phyloP scores from a whole-genome alignment of 176 grass and related monocot genomes.

The Areca catechu region DNA sequence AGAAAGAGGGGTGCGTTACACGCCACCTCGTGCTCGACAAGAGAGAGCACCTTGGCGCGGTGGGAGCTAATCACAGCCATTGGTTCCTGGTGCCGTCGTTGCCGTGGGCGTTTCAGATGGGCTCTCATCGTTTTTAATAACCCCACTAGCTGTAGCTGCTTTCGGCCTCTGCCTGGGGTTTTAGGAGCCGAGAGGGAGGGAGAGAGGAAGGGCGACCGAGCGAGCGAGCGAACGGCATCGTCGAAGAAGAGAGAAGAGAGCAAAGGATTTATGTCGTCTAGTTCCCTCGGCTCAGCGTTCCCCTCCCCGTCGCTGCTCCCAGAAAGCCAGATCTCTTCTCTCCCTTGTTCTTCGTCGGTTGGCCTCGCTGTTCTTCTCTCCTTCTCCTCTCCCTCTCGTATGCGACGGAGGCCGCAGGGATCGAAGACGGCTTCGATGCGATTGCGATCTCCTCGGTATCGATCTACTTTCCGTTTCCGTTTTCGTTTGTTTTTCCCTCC shows the following conservation, averaged over 20 bases:
- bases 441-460: neutral
- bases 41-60: too few species aligned
- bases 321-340: neutral
- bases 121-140: too few species aligned
- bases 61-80: too few species aligned
- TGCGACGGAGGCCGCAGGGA: conserved; percentile 6
- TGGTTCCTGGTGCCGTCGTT: too few species aligned
- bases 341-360: neutral
- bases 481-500: neutral
- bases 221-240: neutral
- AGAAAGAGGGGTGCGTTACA: too few species aligned
- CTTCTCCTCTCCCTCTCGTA: too few species aligned
- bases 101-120: too few species aligned
- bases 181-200: too few species aligned
- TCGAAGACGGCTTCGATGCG: conserved; percentile 14
- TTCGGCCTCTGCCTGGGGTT: too few species aligned
- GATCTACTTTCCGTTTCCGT: neutral
- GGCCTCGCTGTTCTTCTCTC: neutral
- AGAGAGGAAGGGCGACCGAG: too few species aligned
- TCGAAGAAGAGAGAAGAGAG: neutral
- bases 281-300: neutral
- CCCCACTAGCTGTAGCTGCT: too few species aligned
- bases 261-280: conserved; percentile 18
- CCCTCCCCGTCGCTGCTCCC: neutral
- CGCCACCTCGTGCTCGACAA: too few species aligned